Evolutionary conservation across 371 early-diverging fungal genomes (phyloP).

Genomic region (Fennellomyces sp.): DNA sequence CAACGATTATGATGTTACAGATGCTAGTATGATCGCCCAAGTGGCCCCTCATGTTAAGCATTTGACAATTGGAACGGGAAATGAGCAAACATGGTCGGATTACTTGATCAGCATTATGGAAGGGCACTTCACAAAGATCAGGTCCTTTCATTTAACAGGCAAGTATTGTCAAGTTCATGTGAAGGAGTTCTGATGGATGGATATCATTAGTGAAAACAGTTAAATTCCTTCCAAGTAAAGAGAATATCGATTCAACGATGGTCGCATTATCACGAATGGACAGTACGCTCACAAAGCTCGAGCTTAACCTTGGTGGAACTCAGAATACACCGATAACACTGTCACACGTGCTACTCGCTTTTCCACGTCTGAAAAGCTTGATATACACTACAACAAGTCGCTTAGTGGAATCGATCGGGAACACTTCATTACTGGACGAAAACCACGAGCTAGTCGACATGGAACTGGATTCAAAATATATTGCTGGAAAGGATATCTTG

Average conservation of each 20-base stretch:
- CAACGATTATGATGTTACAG: not conserved
- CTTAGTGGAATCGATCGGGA: not conserved
- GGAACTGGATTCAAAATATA: too few relatives aligned
- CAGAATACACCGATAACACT: not conserved
- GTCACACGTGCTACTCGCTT: not conserved
- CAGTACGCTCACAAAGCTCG: not conserved
- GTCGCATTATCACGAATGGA: too few relatives aligned
- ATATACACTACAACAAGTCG: not conserved
- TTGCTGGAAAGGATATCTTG: too few relatives aligned
- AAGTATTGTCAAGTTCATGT: too few relatives aligned
- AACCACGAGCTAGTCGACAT: too few relatives aligned
- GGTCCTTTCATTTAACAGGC: not conserved
- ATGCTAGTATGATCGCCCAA: not conserved
- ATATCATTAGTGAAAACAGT: too few relatives aligned
- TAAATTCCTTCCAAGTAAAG: too few relatives aligned
- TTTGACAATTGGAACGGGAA: not conserved
- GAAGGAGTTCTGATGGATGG: too few relatives aligned
- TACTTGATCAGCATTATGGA: not conserved
- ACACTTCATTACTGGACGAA: too few relatives aligned
- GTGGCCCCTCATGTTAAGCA: not conserved
- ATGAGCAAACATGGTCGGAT: not conserved
- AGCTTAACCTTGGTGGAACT: not conserved
- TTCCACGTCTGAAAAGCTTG: not conserved
- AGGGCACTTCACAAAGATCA: not conserved
- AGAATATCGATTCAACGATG: too few relatives aligned